phyloP scores from a whole-genome alignment of 1,284 basidiomycete genomes.

The Tetrapyrgos nigripes region DNA sequence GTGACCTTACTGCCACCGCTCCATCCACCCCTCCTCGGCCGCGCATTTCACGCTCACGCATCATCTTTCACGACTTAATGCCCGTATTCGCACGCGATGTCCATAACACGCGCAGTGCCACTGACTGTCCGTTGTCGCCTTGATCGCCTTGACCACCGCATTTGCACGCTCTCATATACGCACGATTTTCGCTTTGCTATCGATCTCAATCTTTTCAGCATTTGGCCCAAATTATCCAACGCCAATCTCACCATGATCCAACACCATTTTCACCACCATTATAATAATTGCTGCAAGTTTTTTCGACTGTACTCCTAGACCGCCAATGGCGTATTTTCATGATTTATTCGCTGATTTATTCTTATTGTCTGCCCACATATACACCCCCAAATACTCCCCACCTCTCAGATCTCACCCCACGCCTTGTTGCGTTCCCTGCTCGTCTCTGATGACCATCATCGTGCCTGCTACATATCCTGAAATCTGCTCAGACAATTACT shows the following conservation, averaged over 20 bases:
- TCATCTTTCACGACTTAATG: constrained; percentile 67
- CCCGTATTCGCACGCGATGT: constrained; percentile 51
- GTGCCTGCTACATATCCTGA: not conserved
- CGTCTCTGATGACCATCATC: not conserved
- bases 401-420: constrained; percentile 13
- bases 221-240: constrained; percentile 15
- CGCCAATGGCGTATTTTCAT: constrained; percentile 18
- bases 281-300: constrained; percentile 10
- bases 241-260: constrained; percentile 2
- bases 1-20: constrained; percentile 23
- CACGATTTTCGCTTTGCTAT: constrained; percentile 4
- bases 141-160: constrained; percentile 12
- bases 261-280: constrained; percentile 4
- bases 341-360: constrained; percentile 42
- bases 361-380: constrained; percentile 20
- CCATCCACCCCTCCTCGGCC: constrained; percentile 46
- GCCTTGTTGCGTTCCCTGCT: not conserved
- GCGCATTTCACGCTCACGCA: constrained; percentile 48
- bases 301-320: constrained; percentile 11
- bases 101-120: constrained; percentile 33
- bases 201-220: not conserved
- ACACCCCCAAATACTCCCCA: constrained; percentile 10
- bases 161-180: constrained; percentile 4
- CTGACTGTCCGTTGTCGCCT: constrained; percentile 30
- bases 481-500: not conserved